Percentiles rank a stretch among this genome's conserved stretches.
Evolutionary conservation across 805 yeast species (phyloP).

Genomic region (Lipomyces yamanashiensis): DNA sequence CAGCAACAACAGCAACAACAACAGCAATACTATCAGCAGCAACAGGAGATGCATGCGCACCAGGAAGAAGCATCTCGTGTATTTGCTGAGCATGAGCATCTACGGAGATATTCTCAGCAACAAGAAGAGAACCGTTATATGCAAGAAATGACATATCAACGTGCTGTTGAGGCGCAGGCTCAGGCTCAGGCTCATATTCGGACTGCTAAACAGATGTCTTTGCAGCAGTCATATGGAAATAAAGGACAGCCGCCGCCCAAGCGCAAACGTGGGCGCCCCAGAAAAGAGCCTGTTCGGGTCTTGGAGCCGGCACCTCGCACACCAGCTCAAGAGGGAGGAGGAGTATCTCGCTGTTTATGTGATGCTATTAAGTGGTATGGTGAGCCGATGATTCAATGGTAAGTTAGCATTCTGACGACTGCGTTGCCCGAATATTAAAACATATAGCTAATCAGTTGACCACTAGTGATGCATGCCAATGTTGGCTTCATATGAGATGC

Average conservation of each 20-base stretch:
- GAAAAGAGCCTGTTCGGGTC: slow-evolving; percentile 4
- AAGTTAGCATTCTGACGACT: not conserved
- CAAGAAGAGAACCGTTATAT: slow-evolving; percentile 10
- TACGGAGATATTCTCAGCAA: slow-evolving; percentile 9
- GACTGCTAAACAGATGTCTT: not conserved
- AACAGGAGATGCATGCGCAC: not conserved
- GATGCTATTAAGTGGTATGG: slow-evolving; percentile 28
- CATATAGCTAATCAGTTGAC: not conserved
- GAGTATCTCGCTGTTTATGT: slow-evolving; percentile 26
- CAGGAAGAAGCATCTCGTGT: slow-evolving; percentile 8
- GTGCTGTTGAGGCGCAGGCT: not conserved
- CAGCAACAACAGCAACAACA: slow-evolving; percentile 6
- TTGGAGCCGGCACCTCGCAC: not conserved
- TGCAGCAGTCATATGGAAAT: not conserved
- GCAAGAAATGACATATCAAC: slow-evolving; percentile 9
- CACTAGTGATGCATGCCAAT: slow-evolving; percentile 24
- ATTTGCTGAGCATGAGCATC: slow-evolving; percentile 8
- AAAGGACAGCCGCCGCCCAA: slow-evolving; percentile 3
- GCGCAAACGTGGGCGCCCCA: slow-evolving; percentile 30
- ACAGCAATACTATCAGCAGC: not conserved
- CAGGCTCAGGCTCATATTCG: too few species aligned
- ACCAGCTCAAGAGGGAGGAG: slow-evolving; percentile 8
- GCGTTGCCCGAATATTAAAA: not conserved
- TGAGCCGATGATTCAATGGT: slow-evolving; percentile 35
- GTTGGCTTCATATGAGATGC: slow-evolving; percentile 32